phyloP scores from a whole-genome alignment of 2,329 filamentous ascomycete genomes.

The Aspergillus puulaauensis region DNA sequence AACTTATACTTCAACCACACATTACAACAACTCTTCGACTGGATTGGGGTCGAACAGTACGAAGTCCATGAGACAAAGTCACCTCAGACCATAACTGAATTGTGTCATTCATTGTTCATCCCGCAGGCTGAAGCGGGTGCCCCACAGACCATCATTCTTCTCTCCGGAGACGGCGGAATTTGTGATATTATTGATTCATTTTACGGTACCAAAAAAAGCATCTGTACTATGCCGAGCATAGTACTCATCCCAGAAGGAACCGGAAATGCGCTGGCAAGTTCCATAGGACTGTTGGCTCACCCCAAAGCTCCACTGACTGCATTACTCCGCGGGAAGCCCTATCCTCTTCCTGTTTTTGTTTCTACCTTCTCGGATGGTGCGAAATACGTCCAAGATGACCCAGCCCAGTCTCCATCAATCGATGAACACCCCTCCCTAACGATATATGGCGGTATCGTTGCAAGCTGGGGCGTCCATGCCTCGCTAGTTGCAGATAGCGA shows the following conservation, averaged over 20 bases:
- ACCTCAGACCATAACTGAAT: constrained; percentile 61
- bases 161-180: constrained; percentile 86
- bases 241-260: constrained; percentile 54
- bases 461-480: constrained; percentile 87
- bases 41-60: constrained; percentile 50
- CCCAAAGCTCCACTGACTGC: constrained; percentile 52
- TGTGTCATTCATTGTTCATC: constrained; percentile 55
- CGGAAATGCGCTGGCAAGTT: constrained; percentile 47
- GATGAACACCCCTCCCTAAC: constrained; percentile 29
- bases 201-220: constrained; percentile 19
- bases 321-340: constrained; percentile 58
- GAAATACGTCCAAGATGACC: constrained; percentile 43
- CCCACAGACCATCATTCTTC: constrained; percentile 66
- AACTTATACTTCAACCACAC: constrained; percentile 55
- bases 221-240: constrained; percentile 55
- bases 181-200: constrained; percentile 77
- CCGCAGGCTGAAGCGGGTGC: constrained; percentile 49
- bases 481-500: constrained; percentile 89
- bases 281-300: constrained; percentile 31
- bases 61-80: constrained; percentile 63
- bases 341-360: constrained; percentile 61
- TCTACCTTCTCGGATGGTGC: constrained; percentile 63
- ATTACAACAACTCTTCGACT: constrained; percentile 56
- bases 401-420: constrained; percentile 38
- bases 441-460: constrained; percentile 75